A percentile compares a stretch with the other conserved stretches of the same genome.
These are phyloP conservation scores for Ceriops zippeliana DNA, from an alignment of 345 rosid genomes.

Conservation along the genomic window DNA sequence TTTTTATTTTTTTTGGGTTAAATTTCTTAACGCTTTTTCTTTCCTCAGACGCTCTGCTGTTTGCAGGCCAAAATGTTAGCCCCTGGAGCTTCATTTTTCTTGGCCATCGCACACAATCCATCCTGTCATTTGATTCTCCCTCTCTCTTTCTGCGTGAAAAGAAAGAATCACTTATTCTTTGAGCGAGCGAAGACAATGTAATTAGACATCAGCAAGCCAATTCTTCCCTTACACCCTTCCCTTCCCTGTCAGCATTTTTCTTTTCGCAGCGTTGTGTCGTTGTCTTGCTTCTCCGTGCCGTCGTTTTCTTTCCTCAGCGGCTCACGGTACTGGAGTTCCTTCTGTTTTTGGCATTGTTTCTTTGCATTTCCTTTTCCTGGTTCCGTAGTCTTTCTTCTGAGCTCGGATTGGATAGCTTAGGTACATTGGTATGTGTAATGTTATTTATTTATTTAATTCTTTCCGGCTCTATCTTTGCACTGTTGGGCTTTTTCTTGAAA, in stretches of 20 bases:
- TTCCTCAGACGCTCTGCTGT: neutral
- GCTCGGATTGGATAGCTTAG: too few species aligned
- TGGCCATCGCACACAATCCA: constrained; percentile 19
- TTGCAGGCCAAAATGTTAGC: neutral
- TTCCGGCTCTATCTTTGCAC: constrained; percentile 18
- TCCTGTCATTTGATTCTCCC: constrained; percentile 14
- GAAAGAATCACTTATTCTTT: constrained; percentile 26
- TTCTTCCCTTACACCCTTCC: neutral
- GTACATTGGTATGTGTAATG: constrained; percentile 16
- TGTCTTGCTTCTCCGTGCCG: constrained; percentile 3
- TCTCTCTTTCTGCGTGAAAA: neutral
- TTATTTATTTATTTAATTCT: neutral
- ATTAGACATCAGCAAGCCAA: constrained; percentile 1
- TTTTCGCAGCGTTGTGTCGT: neutral
- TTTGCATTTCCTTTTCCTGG: neutral
- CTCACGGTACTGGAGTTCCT: constrained; percentile 10
- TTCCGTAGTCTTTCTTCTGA: neutral
- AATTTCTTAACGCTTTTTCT: neutral
- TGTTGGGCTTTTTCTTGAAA: constrained; percentile 23
- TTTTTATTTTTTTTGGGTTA: neutral
- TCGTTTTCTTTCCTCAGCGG: constrained; percentile 23
- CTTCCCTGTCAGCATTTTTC: neutral
- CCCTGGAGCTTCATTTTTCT: constrained; percentile 28
- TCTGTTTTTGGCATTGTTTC: neutral
- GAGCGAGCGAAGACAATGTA: constrained; percentile 34